Evolutionary conservation across 2,329 filamentous ascomycete genomes (phyloP).

Genomic region (Coleophoma eucalyptorum): DNA sequence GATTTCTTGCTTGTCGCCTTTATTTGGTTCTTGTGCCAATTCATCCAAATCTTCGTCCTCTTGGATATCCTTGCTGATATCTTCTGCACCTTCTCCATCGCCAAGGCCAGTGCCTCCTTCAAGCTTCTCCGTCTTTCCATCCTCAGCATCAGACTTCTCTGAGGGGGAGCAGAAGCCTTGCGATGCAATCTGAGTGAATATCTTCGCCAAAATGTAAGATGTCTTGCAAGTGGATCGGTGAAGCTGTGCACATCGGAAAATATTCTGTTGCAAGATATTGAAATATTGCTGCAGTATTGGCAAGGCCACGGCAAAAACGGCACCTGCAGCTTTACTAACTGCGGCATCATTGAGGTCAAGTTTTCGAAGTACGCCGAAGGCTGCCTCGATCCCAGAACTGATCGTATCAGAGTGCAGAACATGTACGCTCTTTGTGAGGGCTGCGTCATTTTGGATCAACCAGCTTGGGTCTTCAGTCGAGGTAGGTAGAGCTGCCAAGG

Average conservation of each 20-base stretch:
- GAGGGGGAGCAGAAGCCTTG: conserved; percentile 90
- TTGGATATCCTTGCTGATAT: conserved; percentile 95
- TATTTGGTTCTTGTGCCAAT: conserved; percentile 78
- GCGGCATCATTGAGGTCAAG: conserved; percentile 37
- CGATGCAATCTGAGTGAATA: conserved; percentile 73
- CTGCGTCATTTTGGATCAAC: conserved; percentile 41
- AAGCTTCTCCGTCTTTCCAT: conserved; percentile 70
- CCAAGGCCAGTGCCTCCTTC: conserved; percentile 92
- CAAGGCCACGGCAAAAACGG: conserved; percentile 55
- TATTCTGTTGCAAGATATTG: conserved; percentile 52
- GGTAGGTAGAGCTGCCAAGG: conserved; percentile 48
- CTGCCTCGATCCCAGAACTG: conserved; percentile 31
- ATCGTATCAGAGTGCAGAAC: conserved; percentile 20
- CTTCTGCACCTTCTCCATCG: conserved; percentile 90
- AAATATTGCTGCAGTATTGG: conserved; percentile 77
- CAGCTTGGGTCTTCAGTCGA: conserved; percentile 61
- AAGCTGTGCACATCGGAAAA: conserved; percentile 56
- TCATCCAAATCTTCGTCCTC: conserved; percentile 92
- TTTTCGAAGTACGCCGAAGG: conserved; percentile 40
- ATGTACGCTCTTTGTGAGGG: conserved; percentile 19
- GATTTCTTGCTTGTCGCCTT: conserved; percentile 55
- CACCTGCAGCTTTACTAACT: conserved; percentile 42
- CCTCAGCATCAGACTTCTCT: conserved; percentile 70
- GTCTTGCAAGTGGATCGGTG: conserved; percentile 72
- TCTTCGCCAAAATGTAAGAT: conserved; percentile 69